Conservation (phyloP, 352 stramenopile genomes). For the Aphanomyces euteiches region DNA sequence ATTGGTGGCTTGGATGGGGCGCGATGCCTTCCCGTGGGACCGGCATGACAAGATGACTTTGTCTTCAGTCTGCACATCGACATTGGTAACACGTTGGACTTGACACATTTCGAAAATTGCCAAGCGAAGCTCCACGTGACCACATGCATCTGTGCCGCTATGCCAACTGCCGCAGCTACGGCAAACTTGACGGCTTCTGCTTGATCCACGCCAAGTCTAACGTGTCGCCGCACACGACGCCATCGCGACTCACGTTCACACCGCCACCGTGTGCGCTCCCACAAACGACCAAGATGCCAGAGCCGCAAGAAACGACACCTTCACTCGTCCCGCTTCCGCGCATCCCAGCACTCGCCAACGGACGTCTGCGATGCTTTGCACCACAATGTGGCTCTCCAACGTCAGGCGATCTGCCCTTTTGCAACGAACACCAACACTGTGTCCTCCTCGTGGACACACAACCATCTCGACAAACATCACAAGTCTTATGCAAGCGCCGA, state of each 20-base stretch:
- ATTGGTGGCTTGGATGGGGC: background rate
- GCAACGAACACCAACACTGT: constrained; percentile 8
- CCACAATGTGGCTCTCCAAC: background rate
- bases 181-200: constrained; percentile 27
- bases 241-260: constrained; percentile 9
- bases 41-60: constrained; percentile 1
- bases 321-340: background rate
- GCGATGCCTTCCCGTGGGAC: background rate
- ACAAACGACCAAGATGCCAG: background rate
- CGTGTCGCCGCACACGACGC: background rate
- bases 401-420: constrained; percentile 1
- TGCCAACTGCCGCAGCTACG: constrained; percentile 24
- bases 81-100: constrained; percentile 7
- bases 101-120: constrained; percentile 7
- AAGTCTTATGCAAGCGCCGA: constrained; percentile 4
- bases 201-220: constrained; percentile 20
- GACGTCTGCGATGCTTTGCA: constrained; percentile 10
- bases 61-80: constrained; percentile 15
- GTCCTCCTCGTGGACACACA: constrained; percentile 5
- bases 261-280: background rate
- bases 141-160: constrained; percentile 16
- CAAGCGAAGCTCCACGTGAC: background rate
- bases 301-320: background rate
- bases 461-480: background rate
- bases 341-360: background rate